These are phyloP conservation scores for Trametes gibbosa DNA, from an alignment of 768 basidiomycete species.

Conservation along the genomic window DNA sequence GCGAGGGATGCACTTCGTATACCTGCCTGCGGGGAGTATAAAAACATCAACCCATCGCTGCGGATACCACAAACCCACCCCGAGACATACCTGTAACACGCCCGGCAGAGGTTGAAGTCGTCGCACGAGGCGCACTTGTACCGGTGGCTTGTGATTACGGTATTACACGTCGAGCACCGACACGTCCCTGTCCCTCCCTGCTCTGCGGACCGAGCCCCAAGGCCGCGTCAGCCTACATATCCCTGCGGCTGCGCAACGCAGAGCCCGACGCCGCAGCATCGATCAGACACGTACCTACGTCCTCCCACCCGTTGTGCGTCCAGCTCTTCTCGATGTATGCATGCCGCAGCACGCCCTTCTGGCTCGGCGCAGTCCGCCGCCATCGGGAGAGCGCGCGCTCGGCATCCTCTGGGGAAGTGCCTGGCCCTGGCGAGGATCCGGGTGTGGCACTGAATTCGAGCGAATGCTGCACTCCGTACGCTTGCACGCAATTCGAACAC, in stretches of 20 bases:
- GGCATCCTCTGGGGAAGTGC: conserved; percentile 52
- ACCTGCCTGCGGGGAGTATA: conserved; percentile 58
- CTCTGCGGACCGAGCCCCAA: conserved; percentile 42
- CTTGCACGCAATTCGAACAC: conserved; percentile 76
- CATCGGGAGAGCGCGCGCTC: conserved; percentile 52
- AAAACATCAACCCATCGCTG: not conserved
- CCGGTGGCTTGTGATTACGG: conserved; percentile 55
- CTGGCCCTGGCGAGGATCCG: conserved; percentile 42
- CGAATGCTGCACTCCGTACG: conserved; percentile 75
- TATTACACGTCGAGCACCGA: conserved; percentile 80
- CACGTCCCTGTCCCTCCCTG: conserved; percentile 65
- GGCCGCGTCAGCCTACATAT: conserved; percentile 4
- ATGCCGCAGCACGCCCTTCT: conserved; percentile 77
- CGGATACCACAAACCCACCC: not conserved
- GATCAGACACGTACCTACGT: conserved; percentile 63
- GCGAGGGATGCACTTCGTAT: conserved; percentile 87
- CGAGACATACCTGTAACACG: conserved; percentile 70
- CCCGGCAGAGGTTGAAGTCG: conserved; percentile 77
- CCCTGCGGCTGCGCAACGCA: conserved; percentile 1
- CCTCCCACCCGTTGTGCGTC: conserved; percentile 81
- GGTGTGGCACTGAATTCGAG: conserved; percentile 55
- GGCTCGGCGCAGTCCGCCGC: conserved; percentile 64
- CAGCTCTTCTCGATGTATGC: conserved; percentile 86
- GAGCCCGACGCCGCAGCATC: not conserved
- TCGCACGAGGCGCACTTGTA: conserved; percentile 85